A percentile compares a stretch with the other conserved stretches of the same genome.
These are phyloP conservation scores for Panicum virgatum DNA, from an alignment of 202 grass and related monocot species.

Conservation along the genomic window DNA sequence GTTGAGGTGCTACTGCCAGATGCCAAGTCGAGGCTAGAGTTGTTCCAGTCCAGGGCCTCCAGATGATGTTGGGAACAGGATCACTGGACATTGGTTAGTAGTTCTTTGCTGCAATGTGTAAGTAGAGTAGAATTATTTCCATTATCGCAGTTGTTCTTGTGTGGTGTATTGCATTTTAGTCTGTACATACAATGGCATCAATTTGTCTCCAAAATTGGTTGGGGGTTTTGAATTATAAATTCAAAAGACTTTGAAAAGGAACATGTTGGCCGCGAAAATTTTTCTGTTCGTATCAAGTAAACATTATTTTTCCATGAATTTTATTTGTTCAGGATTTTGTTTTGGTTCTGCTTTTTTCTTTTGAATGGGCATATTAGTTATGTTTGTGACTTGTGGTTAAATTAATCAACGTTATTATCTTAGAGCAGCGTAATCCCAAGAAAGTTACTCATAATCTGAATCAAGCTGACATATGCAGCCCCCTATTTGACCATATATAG, in stretches of 20 bases:
- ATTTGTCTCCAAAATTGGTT: slow-evolving; percentile 38
- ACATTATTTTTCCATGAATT: neutral
- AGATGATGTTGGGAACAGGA: slow-evolving; percentile 44
- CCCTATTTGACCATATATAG: neutral
- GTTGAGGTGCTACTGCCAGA: slow-evolving; percentile 62
- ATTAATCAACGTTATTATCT: neutral
- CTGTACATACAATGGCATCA: slow-evolving; percentile 44
- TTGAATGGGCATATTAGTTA: neutral
- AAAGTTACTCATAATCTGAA: neutral
- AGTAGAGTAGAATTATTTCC: slow-evolving; percentile 37
- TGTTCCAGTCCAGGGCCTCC: slow-evolving; percentile 73
- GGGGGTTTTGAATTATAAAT: slow-evolving; percentile 40
- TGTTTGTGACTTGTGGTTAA: neutral
- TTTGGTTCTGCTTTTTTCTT: neutral
- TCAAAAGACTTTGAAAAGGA: neutral
- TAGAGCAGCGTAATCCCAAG: neutral
- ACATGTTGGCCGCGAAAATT: slow-evolving; percentile 1
- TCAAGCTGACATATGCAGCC: neutral
- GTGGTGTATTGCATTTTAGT: slow-evolving; percentile 24
- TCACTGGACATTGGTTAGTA: slow-evolving; percentile 31
- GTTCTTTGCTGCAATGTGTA: slow-evolving; percentile 32
- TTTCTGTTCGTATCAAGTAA: neutral
- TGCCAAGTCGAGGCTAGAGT: slow-evolving; percentile 59
- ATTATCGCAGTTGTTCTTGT: slow-evolving; percentile 35
- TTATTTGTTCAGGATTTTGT: neutral